Conservation (phyloP, 305 asterid genomes). For the Ilex paraguariensis region DNA sequence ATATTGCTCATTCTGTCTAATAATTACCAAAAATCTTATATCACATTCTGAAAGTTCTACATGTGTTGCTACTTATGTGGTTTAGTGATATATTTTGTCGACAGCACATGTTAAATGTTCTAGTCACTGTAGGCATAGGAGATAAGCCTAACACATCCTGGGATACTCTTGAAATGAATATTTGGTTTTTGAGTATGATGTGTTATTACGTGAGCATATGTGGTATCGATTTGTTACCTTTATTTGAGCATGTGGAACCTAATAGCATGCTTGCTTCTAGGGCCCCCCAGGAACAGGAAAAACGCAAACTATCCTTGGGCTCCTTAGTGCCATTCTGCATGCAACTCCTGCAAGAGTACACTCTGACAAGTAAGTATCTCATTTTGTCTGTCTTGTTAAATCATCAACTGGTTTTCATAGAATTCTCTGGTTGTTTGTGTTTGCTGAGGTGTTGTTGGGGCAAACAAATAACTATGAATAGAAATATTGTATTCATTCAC, state of each 20-base stretch:
- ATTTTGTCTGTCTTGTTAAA: constrained; percentile 3
- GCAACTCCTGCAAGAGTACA: constrained; percentile 94
- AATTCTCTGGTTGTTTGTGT: constrained; percentile 13
- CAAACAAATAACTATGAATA: constrained; percentile 4
- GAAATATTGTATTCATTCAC: constrained; percentile 8
- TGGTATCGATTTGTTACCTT: too few relatives aligned
- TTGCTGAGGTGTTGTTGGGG: constrained; percentile 12
- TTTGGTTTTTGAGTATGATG: too few relatives aligned
- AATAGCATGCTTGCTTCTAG: constrained; percentile 44
- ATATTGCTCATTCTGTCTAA: not conserved
- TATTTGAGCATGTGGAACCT: constrained; percentile 3
- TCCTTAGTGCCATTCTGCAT: constrained; percentile 94
- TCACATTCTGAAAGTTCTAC: not conserved
- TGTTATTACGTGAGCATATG: too few relatives aligned
- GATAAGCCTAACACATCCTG: too few relatives aligned
- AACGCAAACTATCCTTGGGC: constrained; percentile 96
- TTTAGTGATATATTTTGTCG: too few relatives aligned
- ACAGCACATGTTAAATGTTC: too few relatives aligned
- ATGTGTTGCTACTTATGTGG: too few relatives aligned
- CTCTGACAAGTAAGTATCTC: constrained; percentile 42
- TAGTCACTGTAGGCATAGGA: too few relatives aligned
- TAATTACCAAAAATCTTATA: not conserved
- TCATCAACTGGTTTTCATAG: not conserved
- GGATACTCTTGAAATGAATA: too few relatives aligned
- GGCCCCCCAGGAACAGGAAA: constrained; percentile 99